Evolutionary conservation across 2,329 filamentous ascomycete genomes (phyloP), one percentile per base, ranked within the genome.

Genomic region (Fusarium sp.): DNA sequence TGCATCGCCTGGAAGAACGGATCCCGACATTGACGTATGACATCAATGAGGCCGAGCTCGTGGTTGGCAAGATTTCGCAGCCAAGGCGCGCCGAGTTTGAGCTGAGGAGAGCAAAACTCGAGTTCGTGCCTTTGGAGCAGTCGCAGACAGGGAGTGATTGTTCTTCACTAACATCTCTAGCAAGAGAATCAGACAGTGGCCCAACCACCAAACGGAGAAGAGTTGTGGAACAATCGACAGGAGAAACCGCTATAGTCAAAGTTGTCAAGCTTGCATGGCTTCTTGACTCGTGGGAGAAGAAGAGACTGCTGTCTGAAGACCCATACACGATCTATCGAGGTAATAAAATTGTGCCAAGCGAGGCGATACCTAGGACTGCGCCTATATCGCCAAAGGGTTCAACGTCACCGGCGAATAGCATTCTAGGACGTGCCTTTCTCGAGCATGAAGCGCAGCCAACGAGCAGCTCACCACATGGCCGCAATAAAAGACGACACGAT

Each of bases 31-130:
- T 96, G 53, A 94, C 92, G 0, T 90, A 90, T 60, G 87, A 95
- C 76, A 82, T 91, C 52, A 82, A 83, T 15, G 91, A 95, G 77
- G 93, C 93, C 1, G 83, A 86, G 6, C 78, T 97, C 4, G 83
- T 97, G 3, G 76, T 98, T 30, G 93, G 92, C 3, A 92, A 89
- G 68, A 84, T 97, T 33, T 83, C 84, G 1, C 90, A 87, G 56
- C 89, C 87, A 67, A 85, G 88, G 71, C 86, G 95, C 19, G 93
- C 93, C 1, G 83, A 87, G 46, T 89, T 96, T 71, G 95, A 98
- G 78, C 81, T 98, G 63, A 85, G 92, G 53, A 85, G 87, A 8
- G 85, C 87, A 45, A 89, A 88, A 15, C 71, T 97, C 4, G 76
- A 79, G 40, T 88, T 88, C 0, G 82, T 87, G 55, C 87, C 75